Evolutionary conservation across 2,329 filamentous ascomycete genomes (phyloP).

Genomic region (Colletotrichum eleusines): DNA sequence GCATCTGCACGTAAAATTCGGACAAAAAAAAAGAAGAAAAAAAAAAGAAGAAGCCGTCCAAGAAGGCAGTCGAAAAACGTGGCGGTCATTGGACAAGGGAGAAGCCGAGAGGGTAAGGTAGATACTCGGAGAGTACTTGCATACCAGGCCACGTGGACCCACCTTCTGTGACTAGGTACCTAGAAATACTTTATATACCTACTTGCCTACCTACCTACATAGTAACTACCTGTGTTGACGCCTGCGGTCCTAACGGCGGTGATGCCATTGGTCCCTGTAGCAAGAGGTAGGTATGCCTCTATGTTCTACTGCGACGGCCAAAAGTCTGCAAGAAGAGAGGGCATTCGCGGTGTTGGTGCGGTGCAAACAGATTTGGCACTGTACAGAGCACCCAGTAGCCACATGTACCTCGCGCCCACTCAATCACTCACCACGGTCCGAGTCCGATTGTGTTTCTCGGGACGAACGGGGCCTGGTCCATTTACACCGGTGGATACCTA

Average conservation of each 20-base stretch:
- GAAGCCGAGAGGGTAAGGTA: not conserved
- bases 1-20: slow-evolving; percentile 14
- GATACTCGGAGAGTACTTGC: not conserved
- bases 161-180: no score
- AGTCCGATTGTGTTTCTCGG: not conserved
- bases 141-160: not conserved
- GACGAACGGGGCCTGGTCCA: not conserved
- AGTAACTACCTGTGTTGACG: no score
- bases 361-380: slow-evolving; percentile 1
- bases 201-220: no score
- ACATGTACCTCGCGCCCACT: not conserved
- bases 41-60: not conserved
- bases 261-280: slow-evolving; percentile 1
- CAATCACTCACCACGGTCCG: not conserved
- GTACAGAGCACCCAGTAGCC: not conserved
- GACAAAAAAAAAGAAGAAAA: not conserved
- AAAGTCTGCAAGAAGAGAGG: slow-evolving; percentile 5
- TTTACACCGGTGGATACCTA: not conserved
- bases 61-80: not conserved
- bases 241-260: no score
- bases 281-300: not conserved
- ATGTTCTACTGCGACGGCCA: not conserved
- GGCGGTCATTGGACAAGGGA: not conserved
- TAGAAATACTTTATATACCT: no score
- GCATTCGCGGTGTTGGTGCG: slow-evolving; percentile 12